Base-by-base conservation (phyloP, 768 basidiomycete species). In the Serendipita sp. region DNA sequence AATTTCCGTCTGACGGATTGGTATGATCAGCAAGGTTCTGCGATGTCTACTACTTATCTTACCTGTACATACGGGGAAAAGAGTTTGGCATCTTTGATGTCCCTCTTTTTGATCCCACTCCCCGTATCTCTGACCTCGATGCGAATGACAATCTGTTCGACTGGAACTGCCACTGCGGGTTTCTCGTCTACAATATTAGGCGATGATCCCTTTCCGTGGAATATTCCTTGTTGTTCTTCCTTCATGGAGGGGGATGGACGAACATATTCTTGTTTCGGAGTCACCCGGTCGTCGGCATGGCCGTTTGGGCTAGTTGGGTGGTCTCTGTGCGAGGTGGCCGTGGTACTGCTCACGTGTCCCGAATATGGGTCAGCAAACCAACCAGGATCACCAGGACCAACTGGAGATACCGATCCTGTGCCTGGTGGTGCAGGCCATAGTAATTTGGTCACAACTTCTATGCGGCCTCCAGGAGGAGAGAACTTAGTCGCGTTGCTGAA, bases 51-150 rank as follows among this genome's bases (percentile, higher is more conserved):
- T 30, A 20, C 17, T 22, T n/a, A 28, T 42, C 48, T 33, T 14
- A 61, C 56, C 45, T 63, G 62, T 13, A 63, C 65, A n/a, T 63
- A 64, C n/a, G 58, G 63, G 33, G 31, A 50, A 33, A 88, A 88
- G 17, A 87, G 73, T 67, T 86, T 87, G 61, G 79, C 78, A 66
- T 86, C 81, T 1, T 77, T 76, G 73, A 91, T 83, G 70, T 91
- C 90, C 68, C 76, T 76, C 42, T 78, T 77, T 53, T 75, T 74
- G 62, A 86, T 80, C 2, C 85, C 85, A 44, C 75, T 79, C 61
- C 73, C 74, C 3, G 89, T 90, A 72, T 91, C 90, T 3, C 80
- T 79, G 2, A 93, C 81, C 70, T 92, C 90, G 30, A 92, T 86
- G 63, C 90, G 78, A n/a, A 93, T 86, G 60, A 88, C 84, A 64